A percentile compares a stretch with the other conserved stretches of the same genome.
Conservation (phyloP, 2,329 filamentous ascomycete genomes). For the Ophiostoma montium region DNA sequence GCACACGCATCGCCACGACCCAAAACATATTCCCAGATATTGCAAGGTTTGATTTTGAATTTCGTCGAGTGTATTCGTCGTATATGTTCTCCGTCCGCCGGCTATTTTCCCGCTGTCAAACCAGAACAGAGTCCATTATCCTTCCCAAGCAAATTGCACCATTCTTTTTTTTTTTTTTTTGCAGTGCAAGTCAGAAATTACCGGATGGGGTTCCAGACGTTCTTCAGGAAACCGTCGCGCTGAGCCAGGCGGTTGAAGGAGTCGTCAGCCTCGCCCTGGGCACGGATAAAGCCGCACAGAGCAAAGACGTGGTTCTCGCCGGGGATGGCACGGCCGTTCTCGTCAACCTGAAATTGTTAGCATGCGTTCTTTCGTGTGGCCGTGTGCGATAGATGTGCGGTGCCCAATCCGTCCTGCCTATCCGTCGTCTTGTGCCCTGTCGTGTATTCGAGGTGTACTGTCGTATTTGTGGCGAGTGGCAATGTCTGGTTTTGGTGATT, state of each 20-base stretch:
- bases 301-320: conserved; percentile 97
- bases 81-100: not conserved
- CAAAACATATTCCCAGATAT: not conserved
- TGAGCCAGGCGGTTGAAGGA: conserved; percentile 89
- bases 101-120: not conserved
- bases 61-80: not conserved
- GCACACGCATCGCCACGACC: not conserved
- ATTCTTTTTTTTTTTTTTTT: too few species aligned
- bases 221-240: conserved; percentile 93
- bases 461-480: too few species aligned
- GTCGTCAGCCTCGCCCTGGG: conserved; percentile 97
- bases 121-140: not conserved
- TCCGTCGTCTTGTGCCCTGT: too few species aligned
- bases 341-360: conserved; percentile 49
- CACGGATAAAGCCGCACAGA: conserved; percentile 92
- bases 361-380: not conserved
- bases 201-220: conserved; percentile 73
- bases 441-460: too few species aligned
- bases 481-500: too few species aligned
- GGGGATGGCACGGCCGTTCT: conserved; percentile 86
- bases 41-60: not conserved
- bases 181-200: conserved; percentile 22
- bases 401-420: too few species aligned
- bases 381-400: too few species aligned
- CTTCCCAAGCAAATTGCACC: not conserved